Conservation (phyloP, 768 basidiomycete genomes). For the Tubosaeta sp. region DNA sequence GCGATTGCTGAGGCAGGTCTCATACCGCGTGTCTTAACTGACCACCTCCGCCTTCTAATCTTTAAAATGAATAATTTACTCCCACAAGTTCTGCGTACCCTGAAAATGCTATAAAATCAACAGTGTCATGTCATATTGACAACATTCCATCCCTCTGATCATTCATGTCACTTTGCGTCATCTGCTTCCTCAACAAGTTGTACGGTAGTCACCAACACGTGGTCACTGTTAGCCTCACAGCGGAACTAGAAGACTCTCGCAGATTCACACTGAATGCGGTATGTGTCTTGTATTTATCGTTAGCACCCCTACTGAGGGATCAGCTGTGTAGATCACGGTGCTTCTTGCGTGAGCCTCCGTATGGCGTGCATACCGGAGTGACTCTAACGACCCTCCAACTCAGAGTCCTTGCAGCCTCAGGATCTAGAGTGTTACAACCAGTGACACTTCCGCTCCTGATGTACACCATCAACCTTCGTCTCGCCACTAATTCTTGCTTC, state of each 20-base stretch:
- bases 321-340: conserved; percentile 7
- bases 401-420: conserved; percentile 13
- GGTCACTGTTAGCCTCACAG: background rate
- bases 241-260: conserved; percentile 10
- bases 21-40: too few relatives aligned
- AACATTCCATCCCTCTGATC: background rate
- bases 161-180: conserved; percentile 1
- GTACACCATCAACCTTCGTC: conserved; percentile 22
- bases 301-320: background rate
- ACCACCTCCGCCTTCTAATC: too few relatives aligned
- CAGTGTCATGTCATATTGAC: too few relatives aligned
- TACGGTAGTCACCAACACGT: background rate
- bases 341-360: conserved; percentile 10
- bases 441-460: conserved; percentile 15
- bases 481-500: conserved; percentile 7
- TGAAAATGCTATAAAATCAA: too few relatives aligned
- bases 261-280: conserved; percentile 18
- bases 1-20: too few relatives aligned
- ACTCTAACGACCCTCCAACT: background rate
- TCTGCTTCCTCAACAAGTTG: background rate
- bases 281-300: background rate
- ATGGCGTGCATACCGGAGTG: background rate
- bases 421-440: background rate
- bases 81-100: too few relatives aligned
- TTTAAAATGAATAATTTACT: too few relatives aligned